Percentiles rank a stretch among this genome's conserved stretches.
phyloP scores from a whole-genome alignment of 1,284 basidiomycete genomes.

The Ceratobasidium sp. region DNA sequence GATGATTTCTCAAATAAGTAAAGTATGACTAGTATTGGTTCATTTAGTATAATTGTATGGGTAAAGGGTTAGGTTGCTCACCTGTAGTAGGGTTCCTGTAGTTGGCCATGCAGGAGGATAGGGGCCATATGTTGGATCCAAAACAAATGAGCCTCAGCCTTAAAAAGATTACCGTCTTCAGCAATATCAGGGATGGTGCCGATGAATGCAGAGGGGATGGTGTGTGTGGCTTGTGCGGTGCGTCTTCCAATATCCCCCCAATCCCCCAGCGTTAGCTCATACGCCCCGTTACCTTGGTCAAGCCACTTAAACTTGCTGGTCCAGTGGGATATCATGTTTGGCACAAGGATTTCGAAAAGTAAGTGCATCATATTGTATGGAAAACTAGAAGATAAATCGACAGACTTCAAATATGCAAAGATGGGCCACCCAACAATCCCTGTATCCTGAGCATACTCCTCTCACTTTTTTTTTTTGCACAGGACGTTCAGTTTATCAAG shows the following conservation, averaged over 20 bases:
- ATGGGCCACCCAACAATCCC: slow-evolving; percentile 37
- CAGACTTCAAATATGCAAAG: slow-evolving; percentile 51
- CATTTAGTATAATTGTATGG: neutral
- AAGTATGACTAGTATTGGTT: slow-evolving; percentile 47
- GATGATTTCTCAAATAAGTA: slow-evolving; percentile 46
- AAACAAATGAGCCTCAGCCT: slow-evolving; percentile 56
- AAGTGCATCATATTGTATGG: slow-evolving; percentile 43
- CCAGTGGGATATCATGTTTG: slow-evolving; percentile 15
- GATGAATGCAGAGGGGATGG: too few relatives aligned
- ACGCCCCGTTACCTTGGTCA: slow-evolving; percentile 4
- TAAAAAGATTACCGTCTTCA: slow-evolving; percentile 51
- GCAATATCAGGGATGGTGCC: slow-evolving; percentile 61
- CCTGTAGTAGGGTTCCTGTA: slow-evolving; percentile 56
- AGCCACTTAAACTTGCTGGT: slow-evolving; percentile 11
- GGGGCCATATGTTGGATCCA: slow-evolving; percentile 59
- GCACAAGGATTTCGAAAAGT: slow-evolving; percentile 32
- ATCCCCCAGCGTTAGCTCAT: slow-evolving; percentile 46
- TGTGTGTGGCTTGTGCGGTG: slow-evolving; percentile 52
- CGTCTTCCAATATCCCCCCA: slow-evolving; percentile 59
- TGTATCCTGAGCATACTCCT: neutral
- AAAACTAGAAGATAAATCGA: slow-evolving; percentile 1
- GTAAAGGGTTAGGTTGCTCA: slow-evolving; percentile 48
- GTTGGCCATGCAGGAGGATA: slow-evolving; percentile 54
- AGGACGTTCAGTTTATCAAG: slow-evolving; percentile 28
- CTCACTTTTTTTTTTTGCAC: neutral